Percentiles rank a stretch among this genome's conserved stretches.
These are phyloP conservation scores for Rugonectria rugulosa DNA, from an alignment of 2,329 filamentous ascomycete species.

Conservation along the genomic window DNA sequence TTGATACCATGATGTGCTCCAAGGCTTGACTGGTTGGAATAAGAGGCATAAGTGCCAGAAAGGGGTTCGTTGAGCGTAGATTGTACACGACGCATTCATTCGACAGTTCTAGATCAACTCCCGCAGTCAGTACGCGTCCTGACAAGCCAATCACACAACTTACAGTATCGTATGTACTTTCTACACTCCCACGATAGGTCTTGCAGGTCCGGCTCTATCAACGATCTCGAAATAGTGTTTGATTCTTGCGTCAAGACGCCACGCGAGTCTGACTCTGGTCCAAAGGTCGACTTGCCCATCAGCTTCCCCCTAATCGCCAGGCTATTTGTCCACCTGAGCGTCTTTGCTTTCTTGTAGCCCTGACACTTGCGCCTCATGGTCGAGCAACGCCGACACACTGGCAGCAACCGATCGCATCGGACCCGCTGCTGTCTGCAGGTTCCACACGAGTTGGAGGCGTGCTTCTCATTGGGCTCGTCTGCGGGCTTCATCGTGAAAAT, in stretches of 20 bases:
- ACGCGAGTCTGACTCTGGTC: neutral
- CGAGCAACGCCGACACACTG: slow-evolving; percentile 12
- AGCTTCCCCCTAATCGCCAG: slow-evolving; percentile 20
- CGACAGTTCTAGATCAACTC: slow-evolving; percentile 18
- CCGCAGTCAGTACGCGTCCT: neutral
- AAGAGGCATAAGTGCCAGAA: slow-evolving; percentile 21
- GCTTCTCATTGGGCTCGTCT: neutral
- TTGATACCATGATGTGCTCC: slow-evolving; percentile 20
- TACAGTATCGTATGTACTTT: slow-evolving; percentile 23
- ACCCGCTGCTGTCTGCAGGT: slow-evolving; percentile 22
- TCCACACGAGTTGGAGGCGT: slow-evolving; percentile 18
- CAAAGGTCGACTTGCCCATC: slow-evolving; percentile 19
- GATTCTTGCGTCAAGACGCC: neutral
- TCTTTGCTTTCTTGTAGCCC: slow-evolving; percentile 16
- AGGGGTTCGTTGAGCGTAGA: slow-evolving; percentile 12
- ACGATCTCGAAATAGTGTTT: neutral
- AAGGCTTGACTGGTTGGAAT: slow-evolving; percentile 14
- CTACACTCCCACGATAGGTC: slow-evolving; percentile 17
- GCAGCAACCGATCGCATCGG: slow-evolving; percentile 18
- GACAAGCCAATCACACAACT: neutral
- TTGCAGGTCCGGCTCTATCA: slow-evolving; percentile 21
- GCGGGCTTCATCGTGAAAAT: neutral
- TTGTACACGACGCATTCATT: slow-evolving; percentile 25
- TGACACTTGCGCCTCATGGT: slow-evolving; percentile 12
- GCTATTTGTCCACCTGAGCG: slow-evolving; percentile 18